Base-by-base conservation (phyloP, 2,329 filamentous ascomycete species). In the Paraphaeosphaeria sporulosa region DNA sequence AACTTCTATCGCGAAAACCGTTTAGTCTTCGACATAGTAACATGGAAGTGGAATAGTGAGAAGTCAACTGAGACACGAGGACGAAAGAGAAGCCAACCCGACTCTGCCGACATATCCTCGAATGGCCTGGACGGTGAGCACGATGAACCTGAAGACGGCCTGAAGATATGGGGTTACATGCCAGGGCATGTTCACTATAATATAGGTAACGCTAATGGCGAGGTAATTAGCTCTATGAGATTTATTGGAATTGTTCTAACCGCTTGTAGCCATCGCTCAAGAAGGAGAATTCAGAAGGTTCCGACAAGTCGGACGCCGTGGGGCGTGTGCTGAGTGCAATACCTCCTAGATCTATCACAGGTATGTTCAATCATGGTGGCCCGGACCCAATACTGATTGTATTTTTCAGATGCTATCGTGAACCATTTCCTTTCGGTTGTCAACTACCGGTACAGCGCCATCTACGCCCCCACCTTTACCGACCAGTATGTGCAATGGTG, bases 401-500 rank as follows among this genome's bases (percentile, higher is more conserved):
- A 34, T 12, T 19, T 5, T 44, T 12, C 51, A 83, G 82, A 84
- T 59, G 72, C 77, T 2, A 73, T 84, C 17, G 75, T 84, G 1
- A 81, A 83, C 48, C 77, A 82, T 62, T 84, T 80, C 62, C 71
- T 84, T 8, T 72, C 70, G 48, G 75, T 78, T 4, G 77, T 79
- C 44, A 84, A 85, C 58, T 78, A 80, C 55, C 78, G 80, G 32
- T 83, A 83, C 61, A 83, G 79, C 59, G 69, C 77, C 42, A 74
- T 84, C 8, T 84, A 83, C 57, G 80, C 79, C 2, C 78, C 80
- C 4, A 78, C 77, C 1, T 82, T 84, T 44, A 77, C 78, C 17
- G 72, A 78, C 0, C 78, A 81, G 21, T 84, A 84, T 64, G 73
- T 78, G 9, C 66, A 76, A 36, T 84, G 82, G 82, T 84, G 82